Conservation (phyloP, 1,284 basidiomycete species). For the Naganishia sp. region DNA sequence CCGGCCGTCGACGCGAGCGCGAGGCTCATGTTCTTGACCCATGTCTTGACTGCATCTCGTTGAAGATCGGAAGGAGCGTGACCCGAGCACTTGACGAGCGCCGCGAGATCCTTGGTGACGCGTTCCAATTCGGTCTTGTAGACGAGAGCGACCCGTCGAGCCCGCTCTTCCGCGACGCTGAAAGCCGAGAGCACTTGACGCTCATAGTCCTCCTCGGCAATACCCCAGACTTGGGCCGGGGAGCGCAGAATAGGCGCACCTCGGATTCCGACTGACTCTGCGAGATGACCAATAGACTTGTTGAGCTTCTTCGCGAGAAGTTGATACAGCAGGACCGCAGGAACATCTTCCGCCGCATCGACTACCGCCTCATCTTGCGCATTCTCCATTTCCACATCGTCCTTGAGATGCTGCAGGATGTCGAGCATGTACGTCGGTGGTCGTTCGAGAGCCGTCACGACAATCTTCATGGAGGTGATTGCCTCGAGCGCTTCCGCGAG, state of each 20-base stretch:
- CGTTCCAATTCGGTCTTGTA: slow-evolving; percentile 52
- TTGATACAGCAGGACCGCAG: slow-evolving; percentile 49
- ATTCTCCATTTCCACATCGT: slow-evolving; percentile 47
- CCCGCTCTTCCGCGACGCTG: slow-evolving; percentile 52
- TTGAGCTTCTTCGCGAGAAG: slow-evolving; percentile 48
- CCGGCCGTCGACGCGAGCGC: slow-evolving; percentile 48
- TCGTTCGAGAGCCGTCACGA: slow-evolving; percentile 45
- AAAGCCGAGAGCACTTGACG: slow-evolving; percentile 51
- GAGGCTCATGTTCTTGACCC: slow-evolving; percentile 49
- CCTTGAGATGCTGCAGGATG: slow-evolving; percentile 39
- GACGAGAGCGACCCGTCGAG: slow-evolving; percentile 46
- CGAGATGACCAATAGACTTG: slow-evolving; percentile 32
- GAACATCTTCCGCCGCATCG: slow-evolving; percentile 55
- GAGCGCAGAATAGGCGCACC: slow-evolving; percentile 34
- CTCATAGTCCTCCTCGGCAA: slow-evolving; percentile 49
- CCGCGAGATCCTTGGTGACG: slow-evolving; percentile 38
- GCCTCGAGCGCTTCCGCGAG: slow-evolving; percentile 54
- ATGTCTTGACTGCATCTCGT: slow-evolving; percentile 43
- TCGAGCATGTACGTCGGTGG: slow-evolving; percentile 27
- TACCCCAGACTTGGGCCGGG: slow-evolving; percentile 50
- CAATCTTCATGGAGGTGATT: slow-evolving; percentile 48
- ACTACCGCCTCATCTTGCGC: slow-evolving; percentile 48
- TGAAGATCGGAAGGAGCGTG: slow-evolving; percentile 29
- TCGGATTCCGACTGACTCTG: slow-evolving; percentile 18
- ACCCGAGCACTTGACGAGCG: slow-evolving; percentile 13